These are phyloP conservation scores for Aspergillus sp. DNA, from an alignment of 2,329 filamentous ascomycete genomes.

Conservation along the genomic window DNA sequence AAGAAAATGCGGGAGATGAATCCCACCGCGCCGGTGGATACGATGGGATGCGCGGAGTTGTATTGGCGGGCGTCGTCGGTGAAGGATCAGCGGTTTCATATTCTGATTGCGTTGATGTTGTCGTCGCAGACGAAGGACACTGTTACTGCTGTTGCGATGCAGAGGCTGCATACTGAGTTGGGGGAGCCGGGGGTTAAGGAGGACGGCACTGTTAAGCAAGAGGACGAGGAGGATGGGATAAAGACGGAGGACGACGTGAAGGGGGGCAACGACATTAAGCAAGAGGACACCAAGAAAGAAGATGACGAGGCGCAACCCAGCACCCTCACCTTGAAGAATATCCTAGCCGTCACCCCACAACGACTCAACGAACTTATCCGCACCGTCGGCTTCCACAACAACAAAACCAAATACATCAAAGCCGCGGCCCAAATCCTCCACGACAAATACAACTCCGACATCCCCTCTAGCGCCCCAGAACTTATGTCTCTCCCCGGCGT, in stretches of 20 bases:
- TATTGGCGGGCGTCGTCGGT: slow-evolving; percentile 38
- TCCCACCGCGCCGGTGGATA: slow-evolving; percentile 75
- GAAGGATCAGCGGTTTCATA: slow-evolving; percentile 69
- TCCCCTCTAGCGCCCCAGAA: slow-evolving; percentile 69
- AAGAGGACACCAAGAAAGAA: slow-evolving; percentile 8
- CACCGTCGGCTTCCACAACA: slow-evolving; percentile 89
- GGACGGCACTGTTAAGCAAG: not conserved
- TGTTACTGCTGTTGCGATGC: slow-evolving; percentile 78
- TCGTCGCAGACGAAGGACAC: slow-evolving; percentile 92
- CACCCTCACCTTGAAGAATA: slow-evolving; percentile 64
- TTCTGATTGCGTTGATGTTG: slow-evolving; percentile 80
- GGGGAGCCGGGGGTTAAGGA: slow-evolving; percentile 22
- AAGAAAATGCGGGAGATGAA: slow-evolving; percentile 69
- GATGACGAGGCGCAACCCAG: slow-evolving; percentile 28
- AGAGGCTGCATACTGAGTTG: slow-evolving; percentile 67
- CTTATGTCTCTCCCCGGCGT: slow-evolving; percentile 76
- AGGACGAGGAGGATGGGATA: not conserved
- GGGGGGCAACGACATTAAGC: not conserved
- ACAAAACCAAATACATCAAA: slow-evolving; percentile 82
- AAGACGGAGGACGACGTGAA: not conserved
- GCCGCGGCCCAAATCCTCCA: slow-evolving; percentile 64
- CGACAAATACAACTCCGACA: slow-evolving; percentile 65
- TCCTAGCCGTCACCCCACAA: slow-evolving; percentile 63
- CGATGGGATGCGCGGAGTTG: slow-evolving; percentile 75
- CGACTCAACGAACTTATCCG: slow-evolving; percentile 67